Percentiles rank a stretch among this genome's conserved stretches.
Evolutionary conservation across 768 basidiomycete genomes (phyloP).

Genomic region (Lyophyllum semitale): DNA sequence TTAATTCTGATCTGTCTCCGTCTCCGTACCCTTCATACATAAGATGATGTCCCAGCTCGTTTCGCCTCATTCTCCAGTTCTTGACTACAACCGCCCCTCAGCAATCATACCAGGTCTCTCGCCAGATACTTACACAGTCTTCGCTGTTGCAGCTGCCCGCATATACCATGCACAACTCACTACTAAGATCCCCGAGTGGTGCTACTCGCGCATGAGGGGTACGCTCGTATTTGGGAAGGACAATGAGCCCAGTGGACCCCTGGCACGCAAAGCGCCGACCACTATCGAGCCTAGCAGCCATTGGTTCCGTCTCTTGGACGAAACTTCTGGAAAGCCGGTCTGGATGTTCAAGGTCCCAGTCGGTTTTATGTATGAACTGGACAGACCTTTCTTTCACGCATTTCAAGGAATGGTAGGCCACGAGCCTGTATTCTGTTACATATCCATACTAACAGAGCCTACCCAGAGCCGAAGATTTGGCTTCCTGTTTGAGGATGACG

Average conservation of each 20-base stretch:
- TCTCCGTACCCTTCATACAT: slow-evolving; percentile 1
- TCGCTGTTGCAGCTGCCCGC: slow-evolving; percentile 57
- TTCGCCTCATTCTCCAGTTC: slow-evolving; percentile 12
- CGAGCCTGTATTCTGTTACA: neutral
- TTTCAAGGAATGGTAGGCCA: slow-evolving; percentile 81
- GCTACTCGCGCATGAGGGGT: slow-evolving; percentile 60
- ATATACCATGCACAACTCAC: slow-evolving; percentile 64
- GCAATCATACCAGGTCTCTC: slow-evolving; percentile 16
- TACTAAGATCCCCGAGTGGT: slow-evolving; percentile 52
- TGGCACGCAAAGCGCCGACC: slow-evolving; percentile 14
- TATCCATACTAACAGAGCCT: slow-evolving; percentile 53
- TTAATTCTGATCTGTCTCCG: neutral
- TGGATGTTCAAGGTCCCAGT: slow-evolving; percentile 70
- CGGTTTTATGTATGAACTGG: slow-evolving; percentile 71
- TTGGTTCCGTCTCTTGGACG: slow-evolving; percentile 70
- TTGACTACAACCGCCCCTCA: slow-evolving; percentile 8
- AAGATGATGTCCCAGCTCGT: slow-evolving; percentile 19
- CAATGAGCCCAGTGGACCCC: slow-evolving; percentile 32
- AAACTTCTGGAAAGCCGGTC: slow-evolving; percentile 55
- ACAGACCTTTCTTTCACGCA: slow-evolving; percentile 90
- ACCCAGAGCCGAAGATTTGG: slow-evolving; percentile 55
- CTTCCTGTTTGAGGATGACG: slow-evolving; percentile 52
- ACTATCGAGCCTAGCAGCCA: slow-evolving; percentile 31
- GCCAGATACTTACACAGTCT: slow-evolving; percentile 39
- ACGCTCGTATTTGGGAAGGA: slow-evolving; percentile 57